Base-by-base conservation (phyloP, 768 basidiomycete genomes). In the Leucosporidium creatinivorum region DNA sequence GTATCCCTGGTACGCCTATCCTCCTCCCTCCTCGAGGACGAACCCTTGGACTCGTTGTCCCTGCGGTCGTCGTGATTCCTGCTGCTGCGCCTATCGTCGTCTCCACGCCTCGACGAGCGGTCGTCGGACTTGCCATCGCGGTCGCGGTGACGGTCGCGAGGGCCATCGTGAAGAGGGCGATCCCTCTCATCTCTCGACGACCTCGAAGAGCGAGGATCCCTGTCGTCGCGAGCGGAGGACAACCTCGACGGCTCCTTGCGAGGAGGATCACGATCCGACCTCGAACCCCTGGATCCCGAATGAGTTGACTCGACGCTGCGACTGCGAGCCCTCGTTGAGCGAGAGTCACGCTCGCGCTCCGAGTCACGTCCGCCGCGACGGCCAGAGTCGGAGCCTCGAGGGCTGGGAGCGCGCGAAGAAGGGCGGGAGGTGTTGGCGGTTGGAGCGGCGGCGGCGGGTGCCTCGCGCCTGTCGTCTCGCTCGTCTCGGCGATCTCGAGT, bases 111-210 rank as follows among this genome's bases (percentile, higher is more conserved):
- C 21, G 28, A 23, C 6, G 30, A 23, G 55, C 55, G 55, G 31
- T 56, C 55, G 55, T 56, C 55, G 55, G 66, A 80, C 58, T 79
- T 76, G 39, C 74, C 31, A n/a, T 59, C 58, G 36, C 64, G 66
- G 2, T 69, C 67, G 33, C 62, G 50, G 70, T 51, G 80, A 28
- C 55, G 56, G 33, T 70, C 69, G 13, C 67, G 59, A 19, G 57
- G 17, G 10, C 5, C 49, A 64, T 26, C 39, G 39, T 44, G 39
- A 44, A 13, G 3, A 15, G 13, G 39, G 15, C 39, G 39, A 44
- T 44, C 39, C 15, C 39, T 44, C 8, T 44, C 39, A 13, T 44
- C 39, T 13, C 39, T 44, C 39, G 39, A 44, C 3, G 39, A 44
- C 39, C 39, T 44, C 39, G 39, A 44, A 2, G 8, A 13, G 15